Conservation (phyloP, 306 rosid genomes). For the Dalbergia cochinchinensis region DNA sequence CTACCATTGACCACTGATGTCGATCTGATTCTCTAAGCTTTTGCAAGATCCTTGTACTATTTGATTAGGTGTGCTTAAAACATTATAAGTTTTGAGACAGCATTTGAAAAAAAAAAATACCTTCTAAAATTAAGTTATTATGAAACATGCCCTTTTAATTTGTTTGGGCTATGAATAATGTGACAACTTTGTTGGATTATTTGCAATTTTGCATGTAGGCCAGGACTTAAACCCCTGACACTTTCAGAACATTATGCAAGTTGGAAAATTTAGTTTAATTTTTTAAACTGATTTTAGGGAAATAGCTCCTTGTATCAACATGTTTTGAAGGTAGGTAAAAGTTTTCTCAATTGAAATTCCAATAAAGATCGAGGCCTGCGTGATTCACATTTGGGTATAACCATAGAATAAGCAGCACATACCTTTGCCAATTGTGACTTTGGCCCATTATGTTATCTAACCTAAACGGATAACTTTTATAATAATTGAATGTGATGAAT, state of each 20-base stretch:
- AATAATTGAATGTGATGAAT: no score
- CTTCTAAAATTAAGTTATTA: no score
- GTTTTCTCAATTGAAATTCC: no score
- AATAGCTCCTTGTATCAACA: neutral
- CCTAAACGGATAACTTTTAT: no score
- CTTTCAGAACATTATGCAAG: neutral
- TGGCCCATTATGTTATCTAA: no score
- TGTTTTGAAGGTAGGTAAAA: no score
- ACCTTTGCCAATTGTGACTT: neutral
- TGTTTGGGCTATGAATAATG: neutral
- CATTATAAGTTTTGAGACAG: no score
- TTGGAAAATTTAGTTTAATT: neutral
- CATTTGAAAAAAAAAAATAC: no score
- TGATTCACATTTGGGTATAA: neutral
- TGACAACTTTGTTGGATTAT: neutral
- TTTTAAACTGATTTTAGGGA: neutral
- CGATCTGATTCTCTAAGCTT: constrained; percentile 17
- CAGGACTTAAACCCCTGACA: no score
- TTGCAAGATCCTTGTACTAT: constrained; percentile 1
- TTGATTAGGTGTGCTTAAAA: no score
- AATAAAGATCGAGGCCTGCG: neutral
- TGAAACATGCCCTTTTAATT: no score
- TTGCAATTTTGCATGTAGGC: neutral
- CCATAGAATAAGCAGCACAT: neutral
- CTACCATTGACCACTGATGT: neutral